phyloP scores from a whole-genome alignment of 73 alveolate genomes.

The Tetrahymena thermophila region DNA sequence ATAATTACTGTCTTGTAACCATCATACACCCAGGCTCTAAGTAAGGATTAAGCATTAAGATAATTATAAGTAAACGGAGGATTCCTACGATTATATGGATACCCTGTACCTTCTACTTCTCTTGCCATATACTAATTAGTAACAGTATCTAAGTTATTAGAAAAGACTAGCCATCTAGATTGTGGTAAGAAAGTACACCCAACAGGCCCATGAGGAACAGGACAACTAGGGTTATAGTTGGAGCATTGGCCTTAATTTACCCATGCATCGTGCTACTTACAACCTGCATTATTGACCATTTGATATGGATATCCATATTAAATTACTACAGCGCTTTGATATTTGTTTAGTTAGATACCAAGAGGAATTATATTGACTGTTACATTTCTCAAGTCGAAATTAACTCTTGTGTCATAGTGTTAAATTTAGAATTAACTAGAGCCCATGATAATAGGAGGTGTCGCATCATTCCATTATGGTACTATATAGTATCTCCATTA shows the following conservation, averaged over 20 bases:
- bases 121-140: not conserved
- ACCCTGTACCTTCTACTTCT: not conserved
- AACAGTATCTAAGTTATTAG: not conserved
- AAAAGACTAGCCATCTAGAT: not conserved
- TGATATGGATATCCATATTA: not conserved
- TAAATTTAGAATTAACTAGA: not conserved
- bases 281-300: not conserved
- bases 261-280: not conserved
- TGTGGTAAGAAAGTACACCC: not conserved
- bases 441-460: not conserved
- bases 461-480: not conserved
- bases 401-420: not conserved
- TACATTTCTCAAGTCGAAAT: not conserved
- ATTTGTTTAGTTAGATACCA: not conserved
- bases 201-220: not conserved
- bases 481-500: not conserved
- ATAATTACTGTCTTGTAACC: not conserved
- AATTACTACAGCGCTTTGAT: not conserved
- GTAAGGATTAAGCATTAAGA: not conserved
- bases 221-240: not conserved
- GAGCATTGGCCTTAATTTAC: not conserved
- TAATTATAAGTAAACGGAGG: conserved; percentile 22
- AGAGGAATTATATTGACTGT: not conserved
- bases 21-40: not conserved
- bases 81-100: not conserved